Evolutionary conservation across 495 filamentous ascomycete species (phyloP), one percentile per base, ranked within the genome.

Genomic region (Annulohypoxylon moriforme): DNA sequence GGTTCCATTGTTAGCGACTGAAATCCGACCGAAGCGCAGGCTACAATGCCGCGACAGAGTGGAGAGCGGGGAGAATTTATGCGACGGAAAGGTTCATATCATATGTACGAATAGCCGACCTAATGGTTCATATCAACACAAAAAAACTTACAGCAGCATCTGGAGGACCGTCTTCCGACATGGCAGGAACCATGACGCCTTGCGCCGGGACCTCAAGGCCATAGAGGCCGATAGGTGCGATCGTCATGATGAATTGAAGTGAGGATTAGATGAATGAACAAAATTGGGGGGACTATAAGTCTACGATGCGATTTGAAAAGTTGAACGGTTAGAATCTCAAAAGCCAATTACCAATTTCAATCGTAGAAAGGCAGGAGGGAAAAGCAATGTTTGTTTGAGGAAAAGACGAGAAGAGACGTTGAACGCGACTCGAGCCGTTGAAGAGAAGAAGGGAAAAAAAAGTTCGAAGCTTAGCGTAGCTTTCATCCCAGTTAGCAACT

Each of bases 121-220:
- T 24, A 24, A 33, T 22, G 16, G 42, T 36, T 11, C 18, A 22
- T 42, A 25, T 20, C n/a, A 50, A n/a, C n/a, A n/a, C n/a, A 59
- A 40, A 66, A 38, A 20, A 62, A 91, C 94, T 84, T 81, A 97
- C 94, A 79, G 92, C 92, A 49, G 92, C 92, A 71, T 68, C 66
- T 4, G 68, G 76, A 13, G 76, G 31, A 50, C 34, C 56, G 9
- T 76, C 76, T 22, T 78, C 76, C 47, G 69, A 71, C 68, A 74
- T 74, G 18, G 91, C 93, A 69, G 92, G 90, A 60, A 96, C 85
- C 78, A 94, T 80, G 69, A 90, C 81, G 77, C 92, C 92, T 53
- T 90, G 92, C 65, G 93, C 83, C 68, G 93, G 92, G 79, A 98
- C 91, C 81, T 92, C 88, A 49, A 98, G 89, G 80, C 94, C 94